Percentiles rank a stretch among this genome's conserved stretches.
Conservation (phyloP, 768 basidiomycete species). For the Cyathus striatus region DNA sequence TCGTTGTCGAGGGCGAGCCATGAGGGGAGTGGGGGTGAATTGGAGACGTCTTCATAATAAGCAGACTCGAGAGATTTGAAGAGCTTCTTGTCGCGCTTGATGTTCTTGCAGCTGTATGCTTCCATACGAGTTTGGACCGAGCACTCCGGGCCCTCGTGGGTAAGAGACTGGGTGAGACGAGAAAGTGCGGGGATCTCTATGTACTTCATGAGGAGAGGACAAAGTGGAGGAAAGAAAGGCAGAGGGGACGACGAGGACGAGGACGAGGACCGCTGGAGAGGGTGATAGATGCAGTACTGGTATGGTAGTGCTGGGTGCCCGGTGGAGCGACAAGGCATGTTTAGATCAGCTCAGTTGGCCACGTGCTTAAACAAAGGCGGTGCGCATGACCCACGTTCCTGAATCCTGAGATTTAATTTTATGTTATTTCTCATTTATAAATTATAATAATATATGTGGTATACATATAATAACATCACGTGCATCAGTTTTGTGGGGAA, state of each 20-base stretch:
- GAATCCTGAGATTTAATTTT: too few relatives aligned
- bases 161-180: constrained; percentile 71
- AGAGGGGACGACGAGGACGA: constrained; percentile 4
- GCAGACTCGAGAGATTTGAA: constrained; percentile 88
- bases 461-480: too few relatives aligned
- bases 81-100: constrained; percentile 94
- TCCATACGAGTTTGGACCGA: constrained; percentile 90
- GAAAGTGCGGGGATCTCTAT: constrained; percentile 80
- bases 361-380: too few relatives aligned
- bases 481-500: too few relatives aligned
- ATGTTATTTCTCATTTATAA: too few relatives aligned
- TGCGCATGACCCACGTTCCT: too few relatives aligned
- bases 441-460: too few relatives aligned
- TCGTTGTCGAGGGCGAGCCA: constrained; percentile 70
- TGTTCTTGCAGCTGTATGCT: constrained; percentile 96
- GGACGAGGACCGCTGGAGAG: too few relatives aligned
- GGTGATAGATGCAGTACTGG: too few relatives aligned
- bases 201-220: constrained; percentile 76
- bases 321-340: too few relatives aligned
- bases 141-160: constrained; percentile 84
- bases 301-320: too few relatives aligned
- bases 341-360: too few relatives aligned
- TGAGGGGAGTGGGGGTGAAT: constrained; percentile 81
- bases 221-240: constrained; percentile 1
- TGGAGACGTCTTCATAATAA: constrained; percentile 75